Conservation (phyloP, 176 grass and related monocot genomes). For the Oryza meridionalis region DNA sequence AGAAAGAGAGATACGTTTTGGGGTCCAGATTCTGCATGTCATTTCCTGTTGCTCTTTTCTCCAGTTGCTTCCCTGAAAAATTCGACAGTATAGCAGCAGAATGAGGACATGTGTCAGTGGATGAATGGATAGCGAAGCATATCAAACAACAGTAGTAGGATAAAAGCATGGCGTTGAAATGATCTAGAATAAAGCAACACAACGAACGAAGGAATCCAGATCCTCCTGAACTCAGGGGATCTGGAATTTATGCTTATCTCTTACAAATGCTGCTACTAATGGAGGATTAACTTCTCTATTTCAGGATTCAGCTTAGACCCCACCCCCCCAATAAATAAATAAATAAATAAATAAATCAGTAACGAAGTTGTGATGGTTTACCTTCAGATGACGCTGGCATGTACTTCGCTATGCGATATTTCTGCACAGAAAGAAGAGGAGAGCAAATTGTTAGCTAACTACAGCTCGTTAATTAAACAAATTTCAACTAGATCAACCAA, state of each 20-base stretch:
- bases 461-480: not conserved
- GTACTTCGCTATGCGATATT: constrained; percentile 81
- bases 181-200: not conserved
- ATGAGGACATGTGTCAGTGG: constrained; percentile 15
- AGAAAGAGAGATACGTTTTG: constrained; percentile 46
- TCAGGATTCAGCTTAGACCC: no score
- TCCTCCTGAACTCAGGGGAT: not conserved
- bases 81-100: not conserved
- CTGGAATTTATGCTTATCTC: not conserved
- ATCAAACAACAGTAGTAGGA: constrained; percentile 1
- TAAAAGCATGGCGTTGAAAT: constrained; percentile 17
- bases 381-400: constrained; percentile 78
- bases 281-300: not conserved
- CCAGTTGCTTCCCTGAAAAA: constrained; percentile 59
- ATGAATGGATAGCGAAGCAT: constrained; percentile 9
- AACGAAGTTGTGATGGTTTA: constrained; percentile 28
- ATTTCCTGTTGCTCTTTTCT: constrained; percentile 46
- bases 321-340: no score
- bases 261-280: not conserved
- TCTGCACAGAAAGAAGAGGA: constrained; percentile 48
- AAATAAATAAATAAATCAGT: not conserved
- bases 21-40: constrained; percentile 53
- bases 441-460: not conserved
- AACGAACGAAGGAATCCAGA: not conserved
- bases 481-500: not conserved